phyloP scores from a whole-genome alignment of 148 eudicot genomes.

The Rhododendron griersonianum region DNA sequence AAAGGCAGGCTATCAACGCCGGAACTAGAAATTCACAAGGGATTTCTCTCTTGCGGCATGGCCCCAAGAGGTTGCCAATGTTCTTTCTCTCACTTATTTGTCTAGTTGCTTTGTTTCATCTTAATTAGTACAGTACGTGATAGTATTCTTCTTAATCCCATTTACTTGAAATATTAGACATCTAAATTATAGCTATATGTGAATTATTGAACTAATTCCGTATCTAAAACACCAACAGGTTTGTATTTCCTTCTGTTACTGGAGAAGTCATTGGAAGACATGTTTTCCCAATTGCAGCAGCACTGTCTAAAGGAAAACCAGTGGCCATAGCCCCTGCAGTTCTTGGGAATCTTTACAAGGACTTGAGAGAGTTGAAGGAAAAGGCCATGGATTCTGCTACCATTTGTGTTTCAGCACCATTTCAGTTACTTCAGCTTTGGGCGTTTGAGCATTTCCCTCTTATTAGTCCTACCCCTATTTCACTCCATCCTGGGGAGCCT shows the following conservation, averaged over 20 bases:
- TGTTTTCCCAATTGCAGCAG: constrained; percentile 33
- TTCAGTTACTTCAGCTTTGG: constrained; percentile 44
- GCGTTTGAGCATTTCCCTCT: constrained; percentile 34
- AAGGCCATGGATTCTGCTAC: constrained; percentile 7
- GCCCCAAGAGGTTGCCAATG: no score
- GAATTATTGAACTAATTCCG: no score
- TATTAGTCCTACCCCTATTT: constrained; percentile 25
- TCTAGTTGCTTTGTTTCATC: no score
- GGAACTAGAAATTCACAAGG: no score
- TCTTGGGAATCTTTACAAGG: constrained; percentile 28
- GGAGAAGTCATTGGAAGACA: background rate
- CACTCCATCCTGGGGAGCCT: constrained; percentile 27
- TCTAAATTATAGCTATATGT: no score
- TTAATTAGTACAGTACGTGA: no score
- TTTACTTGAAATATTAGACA: no score
- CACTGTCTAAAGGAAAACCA: constrained; percentile 21
- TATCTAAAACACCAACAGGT: background rate
- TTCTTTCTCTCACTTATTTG: no score
- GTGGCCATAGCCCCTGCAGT: constrained; percentile 32
- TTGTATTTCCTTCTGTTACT: constrained; percentile 19
- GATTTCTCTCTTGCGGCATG: no score
- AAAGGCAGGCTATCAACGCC: no score
- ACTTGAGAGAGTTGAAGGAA: constrained; percentile 23
- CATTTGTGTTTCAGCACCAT: constrained; percentile 18
- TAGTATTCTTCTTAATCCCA: no score